phyloP scores from a whole-genome alignment of 1,139 yeast species.

The Diutina rugosa region DNA sequence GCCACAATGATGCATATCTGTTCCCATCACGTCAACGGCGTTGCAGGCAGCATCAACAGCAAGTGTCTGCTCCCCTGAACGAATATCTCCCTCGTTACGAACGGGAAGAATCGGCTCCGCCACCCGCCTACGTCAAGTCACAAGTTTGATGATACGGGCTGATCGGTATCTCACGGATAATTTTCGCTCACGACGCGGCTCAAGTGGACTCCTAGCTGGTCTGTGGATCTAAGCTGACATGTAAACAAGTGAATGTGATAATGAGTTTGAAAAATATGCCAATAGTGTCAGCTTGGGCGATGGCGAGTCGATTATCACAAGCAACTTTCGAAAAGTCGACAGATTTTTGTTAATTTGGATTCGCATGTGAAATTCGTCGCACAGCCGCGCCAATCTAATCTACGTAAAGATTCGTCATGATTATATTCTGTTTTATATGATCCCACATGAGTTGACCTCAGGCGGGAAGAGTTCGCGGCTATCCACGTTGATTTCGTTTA shows the following conservation, averaged over 20 bases:
- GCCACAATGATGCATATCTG: not conserved
- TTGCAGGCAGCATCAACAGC: not conserved
- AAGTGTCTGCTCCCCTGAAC: not conserved
- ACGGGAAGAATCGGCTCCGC: not conserved
- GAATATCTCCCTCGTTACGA: not conserved
- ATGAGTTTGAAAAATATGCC: not conserved
- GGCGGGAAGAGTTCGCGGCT: not conserved
- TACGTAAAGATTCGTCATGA: not conserved
- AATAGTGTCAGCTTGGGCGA: not conserved
- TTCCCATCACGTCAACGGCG: not conserved
- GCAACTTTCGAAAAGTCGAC: not conserved
- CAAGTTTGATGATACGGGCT: not conserved
- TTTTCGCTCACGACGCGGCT: no score
- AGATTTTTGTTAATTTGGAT: not conserved
- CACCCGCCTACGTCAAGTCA: not conserved
- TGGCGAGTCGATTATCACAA: not conserved
- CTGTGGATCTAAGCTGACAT: not conserved
- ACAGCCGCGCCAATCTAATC: not conserved
- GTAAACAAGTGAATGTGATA: not conserved
- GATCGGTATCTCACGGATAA: no score
- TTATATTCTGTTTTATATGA: not conserved
- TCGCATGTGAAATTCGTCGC: not conserved
- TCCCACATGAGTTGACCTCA: not conserved
- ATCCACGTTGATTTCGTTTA: conserved; percentile 14
- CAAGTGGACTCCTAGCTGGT: not conserved